Percentiles rank a stretch among this genome's conserved stretches.
phyloP scores from a whole-genome alignment of 2,329 filamentous ascomycete species.

The Tricladium varicosporioides region DNA sequence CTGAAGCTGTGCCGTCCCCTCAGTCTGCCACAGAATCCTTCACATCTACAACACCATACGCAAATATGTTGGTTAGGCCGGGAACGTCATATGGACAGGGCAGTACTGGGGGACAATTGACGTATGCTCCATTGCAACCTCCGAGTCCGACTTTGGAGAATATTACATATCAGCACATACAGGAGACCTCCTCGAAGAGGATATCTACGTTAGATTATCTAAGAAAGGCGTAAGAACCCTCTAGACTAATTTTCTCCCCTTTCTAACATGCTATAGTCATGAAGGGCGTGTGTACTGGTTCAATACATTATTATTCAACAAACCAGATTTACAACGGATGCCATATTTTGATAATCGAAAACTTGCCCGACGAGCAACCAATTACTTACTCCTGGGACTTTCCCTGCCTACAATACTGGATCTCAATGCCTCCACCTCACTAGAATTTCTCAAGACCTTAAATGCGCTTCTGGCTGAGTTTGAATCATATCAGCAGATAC shows the following conservation, averaged over 20 bases:
- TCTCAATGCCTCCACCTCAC: constrained; percentile 73
- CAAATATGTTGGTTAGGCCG: constrained; percentile 32
- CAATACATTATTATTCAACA: constrained; percentile 91
- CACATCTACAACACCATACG: constrained; percentile 28
- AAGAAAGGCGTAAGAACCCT: constrained; percentile 73
- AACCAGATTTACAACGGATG: constrained; percentile 74
- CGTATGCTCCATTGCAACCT: constrained; percentile 22
- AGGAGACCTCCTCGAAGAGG: constrained; percentile 84
- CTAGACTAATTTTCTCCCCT: background rate
- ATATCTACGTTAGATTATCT: constrained; percentile 94
- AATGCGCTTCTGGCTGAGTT: constrained; percentile 87
- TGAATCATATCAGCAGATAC: constrained; percentile 86
- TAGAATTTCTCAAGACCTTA: constrained; percentile 84
- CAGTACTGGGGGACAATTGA: constrained; percentile 16
- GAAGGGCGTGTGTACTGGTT: constrained; percentile 97
- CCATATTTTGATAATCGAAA: constrained; percentile 83
- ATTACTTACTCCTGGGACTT: constrained; percentile 88
- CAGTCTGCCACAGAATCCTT: constrained; percentile 21
- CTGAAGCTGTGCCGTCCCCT: constrained; percentile 16
- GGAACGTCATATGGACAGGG: constrained; percentile 25
- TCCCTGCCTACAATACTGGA: constrained; percentile 89
- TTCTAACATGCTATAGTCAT: constrained; percentile 56
- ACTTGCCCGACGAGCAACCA: constrained; percentile 84
- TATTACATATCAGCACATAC: constrained; percentile 59
- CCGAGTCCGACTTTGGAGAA: constrained; percentile 34